Percentiles rank a stretch among this genome's conserved stretches.
These are phyloP conservation scores for Sphaerobolus stellatus DNA, from an alignment of 1,284 basidiomycete genomes.

Conservation along the genomic window DNA sequence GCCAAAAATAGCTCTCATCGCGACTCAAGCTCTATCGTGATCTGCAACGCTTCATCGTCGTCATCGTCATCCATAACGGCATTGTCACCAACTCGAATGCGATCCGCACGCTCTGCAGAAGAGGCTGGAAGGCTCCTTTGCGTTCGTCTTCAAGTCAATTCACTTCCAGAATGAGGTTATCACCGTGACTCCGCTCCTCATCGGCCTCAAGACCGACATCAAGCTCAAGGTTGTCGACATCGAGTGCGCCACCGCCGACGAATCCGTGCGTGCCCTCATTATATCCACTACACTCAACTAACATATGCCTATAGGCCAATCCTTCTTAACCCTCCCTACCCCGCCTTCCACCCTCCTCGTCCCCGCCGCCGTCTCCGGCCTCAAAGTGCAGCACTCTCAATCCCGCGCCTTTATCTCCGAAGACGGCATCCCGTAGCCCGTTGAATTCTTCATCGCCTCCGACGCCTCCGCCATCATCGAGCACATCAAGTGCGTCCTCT, in stretches of 20 bases:
- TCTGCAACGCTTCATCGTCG: too few species aligned
- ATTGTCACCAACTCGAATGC: conserved; percentile 96
- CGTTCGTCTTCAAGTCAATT: conserved; percentile 98
- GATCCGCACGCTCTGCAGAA: conserved; percentile 90
- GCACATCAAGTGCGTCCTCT: conserved; percentile 98
- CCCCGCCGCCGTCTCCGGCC: conserved; percentile 75
- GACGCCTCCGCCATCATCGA: conserved; percentile 97
- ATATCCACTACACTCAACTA: conserved; percentile 75
- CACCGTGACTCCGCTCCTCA: conserved; percentile 92
- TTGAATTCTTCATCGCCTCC: conserved; percentile 99
- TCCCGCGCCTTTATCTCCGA: conserved; percentile 99
- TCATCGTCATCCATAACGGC: conserved; percentile 97
- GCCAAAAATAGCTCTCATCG: too few species aligned
- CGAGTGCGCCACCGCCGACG: conserved; percentile 77
- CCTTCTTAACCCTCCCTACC: background rate
- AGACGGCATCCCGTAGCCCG: conserved; percentile 97
- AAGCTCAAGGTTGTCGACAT: conserved; percentile 99
- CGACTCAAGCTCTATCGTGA: too few species aligned
- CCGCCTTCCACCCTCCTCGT: conserved; percentile 67
- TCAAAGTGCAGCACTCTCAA: conserved; percentile 92
- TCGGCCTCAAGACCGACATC: conserved; percentile 99
- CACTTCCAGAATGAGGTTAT: conserved; percentile 98
- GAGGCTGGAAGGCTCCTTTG: conserved; percentile 99
- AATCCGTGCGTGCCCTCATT: conserved; percentile 74
- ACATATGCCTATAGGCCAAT: conserved; percentile 26